A percentile compares a stretch with the other conserved stretches of the same genome.
Evolutionary conservation across 805 yeast genomes (phyloP).

Genomic region (Tetrapisispora namnaoensis): DNA sequence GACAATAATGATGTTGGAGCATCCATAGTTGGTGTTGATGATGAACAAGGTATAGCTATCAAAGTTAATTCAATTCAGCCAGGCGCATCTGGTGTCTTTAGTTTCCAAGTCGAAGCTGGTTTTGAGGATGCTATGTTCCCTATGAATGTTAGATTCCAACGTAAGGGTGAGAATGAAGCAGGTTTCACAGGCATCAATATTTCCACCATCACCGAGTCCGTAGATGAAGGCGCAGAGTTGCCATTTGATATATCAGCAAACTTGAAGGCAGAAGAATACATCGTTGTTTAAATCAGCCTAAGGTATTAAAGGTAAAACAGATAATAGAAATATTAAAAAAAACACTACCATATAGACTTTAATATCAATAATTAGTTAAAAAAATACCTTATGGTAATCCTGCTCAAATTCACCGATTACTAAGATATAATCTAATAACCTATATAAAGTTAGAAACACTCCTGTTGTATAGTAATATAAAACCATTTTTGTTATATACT

Average conservation of each 20-base stretch:
- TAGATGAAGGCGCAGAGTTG: slow-evolving; percentile 44
- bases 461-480: slow-evolving; percentile 3
- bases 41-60: slow-evolving; percentile 58
- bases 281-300: slow-evolving; percentile 32
- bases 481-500: not conserved
- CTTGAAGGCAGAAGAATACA: slow-evolving; percentile 49
- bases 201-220: slow-evolving; percentile 42
- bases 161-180: slow-evolving; percentile 35
- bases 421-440: not conserved
- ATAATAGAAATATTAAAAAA: not conserved
- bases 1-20: slow-evolving; percentile 43
- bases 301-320: not conserved
- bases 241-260: slow-evolving; percentile 61
- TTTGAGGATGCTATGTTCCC: slow-evolving; percentile 87
- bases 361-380: not conserved
- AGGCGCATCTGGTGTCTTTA: slow-evolving; percentile 62
- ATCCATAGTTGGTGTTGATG: slow-evolving; percentile 46
- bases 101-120: slow-evolving; percentile 62
- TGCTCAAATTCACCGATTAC: not conserved
- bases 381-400: not conserved
- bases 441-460: slow-evolving; percentile 1
- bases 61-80: slow-evolving; percentile 45
- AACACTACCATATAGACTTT: not conserved
- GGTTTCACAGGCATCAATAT: slow-evolving; percentile 56
- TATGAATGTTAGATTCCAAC: slow-evolving; percentile 56